phyloP scores from a whole-genome alignment of 2,329 filamentous ascomycete species.

The Colletotrichum sp. region DNA sequence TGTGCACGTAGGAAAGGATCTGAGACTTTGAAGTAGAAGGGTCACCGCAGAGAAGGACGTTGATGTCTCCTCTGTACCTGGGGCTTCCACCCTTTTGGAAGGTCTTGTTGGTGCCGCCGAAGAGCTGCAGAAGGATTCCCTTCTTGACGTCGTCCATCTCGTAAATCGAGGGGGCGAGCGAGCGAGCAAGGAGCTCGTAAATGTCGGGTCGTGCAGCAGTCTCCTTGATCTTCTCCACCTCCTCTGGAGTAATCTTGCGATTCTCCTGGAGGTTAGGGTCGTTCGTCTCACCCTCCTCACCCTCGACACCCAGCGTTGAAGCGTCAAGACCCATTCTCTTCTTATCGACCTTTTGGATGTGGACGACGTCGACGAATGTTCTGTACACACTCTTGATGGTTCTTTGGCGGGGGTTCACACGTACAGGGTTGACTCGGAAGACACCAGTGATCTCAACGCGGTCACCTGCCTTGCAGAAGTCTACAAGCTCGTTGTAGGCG shows the following conservation, averaged over 20 bases:
- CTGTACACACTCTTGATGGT: constrained; percentile 97
- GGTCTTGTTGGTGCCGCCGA: constrained; percentile 96
- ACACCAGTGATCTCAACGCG: constrained; percentile 95
- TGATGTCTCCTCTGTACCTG: constrained; percentile 96
- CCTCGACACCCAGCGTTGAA: constrained; percentile 84
- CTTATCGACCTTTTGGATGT: constrained; percentile 96
- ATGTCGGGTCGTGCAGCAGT: constrained; percentile 84
- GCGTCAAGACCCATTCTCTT: constrained; percentile 91
- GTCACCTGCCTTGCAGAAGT: constrained; percentile 98
- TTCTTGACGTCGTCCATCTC: constrained; percentile 99
- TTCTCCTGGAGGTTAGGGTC: constrained; percentile 83
- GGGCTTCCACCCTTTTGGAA: constrained; percentile 97
- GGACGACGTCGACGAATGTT: constrained; percentile 94
- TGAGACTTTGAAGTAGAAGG: constrained; percentile 97
- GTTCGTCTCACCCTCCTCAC: constrained; percentile 66
- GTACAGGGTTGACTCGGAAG: constrained; percentile 92
- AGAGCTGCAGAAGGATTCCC: constrained; percentile 93
- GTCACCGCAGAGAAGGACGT: constrained; percentile 94
- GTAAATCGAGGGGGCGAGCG: constrained; percentile 92
- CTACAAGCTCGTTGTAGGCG: constrained; percentile 95
- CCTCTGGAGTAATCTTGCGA: constrained; percentile 82
- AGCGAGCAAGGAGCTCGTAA: constrained; percentile 90
- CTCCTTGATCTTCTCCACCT: constrained; percentile 85
- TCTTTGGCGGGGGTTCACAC: constrained; percentile 90
- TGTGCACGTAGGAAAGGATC: constrained; percentile 92